Evolutionary conservation across 371 early-diverging fungal genomes (phyloP).

Genomic region (Mucor saturninus): DNA sequence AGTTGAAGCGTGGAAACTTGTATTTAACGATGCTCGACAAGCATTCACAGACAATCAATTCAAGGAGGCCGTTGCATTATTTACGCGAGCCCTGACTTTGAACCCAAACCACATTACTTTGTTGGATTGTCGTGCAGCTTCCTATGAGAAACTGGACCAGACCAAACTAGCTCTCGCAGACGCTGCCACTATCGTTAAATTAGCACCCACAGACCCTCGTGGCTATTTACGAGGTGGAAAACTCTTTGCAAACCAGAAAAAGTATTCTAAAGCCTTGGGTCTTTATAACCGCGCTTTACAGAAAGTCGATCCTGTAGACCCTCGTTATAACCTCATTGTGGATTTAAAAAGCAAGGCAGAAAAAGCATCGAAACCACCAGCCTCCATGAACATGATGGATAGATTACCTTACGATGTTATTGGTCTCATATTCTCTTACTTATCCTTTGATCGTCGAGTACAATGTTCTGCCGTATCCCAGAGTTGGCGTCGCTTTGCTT

Average conservation of each 20-base stretch:
- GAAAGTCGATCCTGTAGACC: slow-evolving; percentile 24
- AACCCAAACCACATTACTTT: slow-evolving; percentile 29
- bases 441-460: slow-evolving; percentile 42
- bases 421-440: slow-evolving; percentile 31
- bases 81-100: slow-evolving; percentile 26
- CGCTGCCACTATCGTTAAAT: slow-evolving; percentile 30
- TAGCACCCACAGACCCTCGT: slow-evolving; percentile 32
- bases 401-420: slow-evolving; percentile 43
- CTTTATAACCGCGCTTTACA: slow-evolving; percentile 31
- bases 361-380: slow-evolving; percentile 9
- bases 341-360: slow-evolving; percentile 14
- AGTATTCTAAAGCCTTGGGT: slow-evolving; percentile 19
- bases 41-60: slow-evolving; percentile 34
- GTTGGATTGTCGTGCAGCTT: slow-evolving; percentile 46
- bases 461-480: slow-evolving; percentile 41
- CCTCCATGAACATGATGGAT: slow-evolving; percentile 27
- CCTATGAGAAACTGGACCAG: slow-evolving; percentile 32
- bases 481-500: slow-evolving; percentile 37
- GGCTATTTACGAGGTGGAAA: slow-evolving; percentile 49
- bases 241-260: slow-evolving; percentile 26
- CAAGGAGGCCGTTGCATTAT: slow-evolving; percentile 32
- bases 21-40: slow-evolving; percentile 32
- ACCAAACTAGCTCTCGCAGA: slow-evolving; percentile 33
- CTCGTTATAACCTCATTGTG: slow-evolving; percentile 19
- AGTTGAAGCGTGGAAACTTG: slow-evolving; percentile 28